phyloP scores from a whole-genome alignment of 257 asterid species.

The Osmanthus fragrans region DNA sequence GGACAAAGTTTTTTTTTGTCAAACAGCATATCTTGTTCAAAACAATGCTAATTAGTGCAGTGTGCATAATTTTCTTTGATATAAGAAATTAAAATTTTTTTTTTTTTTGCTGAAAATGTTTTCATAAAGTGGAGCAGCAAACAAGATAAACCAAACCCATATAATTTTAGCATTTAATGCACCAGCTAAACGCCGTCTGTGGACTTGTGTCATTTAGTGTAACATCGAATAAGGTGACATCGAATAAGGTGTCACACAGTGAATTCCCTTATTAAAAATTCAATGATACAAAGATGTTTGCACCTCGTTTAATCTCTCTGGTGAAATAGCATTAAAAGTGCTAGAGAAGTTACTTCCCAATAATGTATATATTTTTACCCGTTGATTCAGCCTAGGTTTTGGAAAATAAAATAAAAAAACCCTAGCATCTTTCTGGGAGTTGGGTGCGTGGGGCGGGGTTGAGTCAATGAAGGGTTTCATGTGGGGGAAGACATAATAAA shows the following conservation, averaged over 20 bases:
- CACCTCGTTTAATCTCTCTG: constrained; percentile 31
- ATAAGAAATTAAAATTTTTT: neutral
- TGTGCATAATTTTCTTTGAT: no score
- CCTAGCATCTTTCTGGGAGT: neutral
- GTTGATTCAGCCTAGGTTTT: constrained; percentile 80
- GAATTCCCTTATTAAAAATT: constrained; percentile 15
- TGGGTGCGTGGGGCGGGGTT: neutral
- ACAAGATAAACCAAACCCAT: constrained; percentile 11
- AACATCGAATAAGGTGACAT: constrained; percentile 47
- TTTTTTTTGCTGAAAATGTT: neutral
- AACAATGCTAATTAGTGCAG: neutral
- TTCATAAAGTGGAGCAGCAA: constrained; percentile 18
- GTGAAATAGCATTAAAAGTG: constrained; percentile 28
- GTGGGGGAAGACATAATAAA: constrained; percentile 76
- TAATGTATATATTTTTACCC: constrained; percentile 21
- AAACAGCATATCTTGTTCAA: neutral
- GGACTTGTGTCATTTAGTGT: constrained; percentile 47
- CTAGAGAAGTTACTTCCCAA: constrained; percentile 51
- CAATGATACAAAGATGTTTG: constrained; percentile 23
- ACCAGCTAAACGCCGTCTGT: constrained; percentile 43
- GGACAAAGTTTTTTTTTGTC: neutral
- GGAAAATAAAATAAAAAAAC: neutral
- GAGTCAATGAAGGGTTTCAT: constrained; percentile 39
- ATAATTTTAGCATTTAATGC: constrained; percentile 37
- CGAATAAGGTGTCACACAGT: constrained; percentile 39